A percentile compares a stretch with the other conserved stretches of the same genome.
These are phyloP conservation scores for Plasmodium ovale DNA, from an alignment of 169 alveolate species.

Conservation along the genomic window DNA sequence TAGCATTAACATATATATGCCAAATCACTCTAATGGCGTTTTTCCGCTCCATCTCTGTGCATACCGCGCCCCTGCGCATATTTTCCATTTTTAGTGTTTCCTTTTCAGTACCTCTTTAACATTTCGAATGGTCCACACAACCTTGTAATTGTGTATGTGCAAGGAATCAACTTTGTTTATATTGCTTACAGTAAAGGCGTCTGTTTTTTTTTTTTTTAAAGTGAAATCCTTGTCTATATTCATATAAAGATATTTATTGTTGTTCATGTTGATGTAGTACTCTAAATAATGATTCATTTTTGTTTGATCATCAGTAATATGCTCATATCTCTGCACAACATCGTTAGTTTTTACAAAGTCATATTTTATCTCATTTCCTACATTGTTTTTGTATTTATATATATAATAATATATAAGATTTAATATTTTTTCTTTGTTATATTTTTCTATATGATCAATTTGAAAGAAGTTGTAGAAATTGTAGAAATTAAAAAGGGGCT, in stretches of 20 bases:
- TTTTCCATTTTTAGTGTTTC: background rate
- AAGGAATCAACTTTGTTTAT: conserved; percentile 74
- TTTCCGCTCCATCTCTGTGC: too few relatives aligned
- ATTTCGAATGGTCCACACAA: conserved; percentile 74
- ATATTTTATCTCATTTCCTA: conserved; percentile 32
- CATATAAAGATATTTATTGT: conserved; percentile 68
- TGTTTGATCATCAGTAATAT: conserved; percentile 28
- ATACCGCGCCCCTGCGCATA: too few relatives aligned
- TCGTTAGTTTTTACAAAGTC: conserved; percentile 50
- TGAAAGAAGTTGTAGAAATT: conserved; percentile 72
- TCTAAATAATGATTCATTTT: conserved; percentile 74
- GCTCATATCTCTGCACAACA: conserved; percentile 27
- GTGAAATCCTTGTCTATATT: conserved; percentile 69
- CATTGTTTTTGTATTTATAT: conserved; percentile 66
- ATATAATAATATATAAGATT: conserved; percentile 71
- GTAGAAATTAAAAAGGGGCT: conserved; percentile 72
- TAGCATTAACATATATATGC: too few relatives aligned
- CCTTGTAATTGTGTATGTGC: conserved; percentile 74
- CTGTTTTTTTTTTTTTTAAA: conserved; percentile 65
- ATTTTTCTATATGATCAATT: conserved; percentile 76
- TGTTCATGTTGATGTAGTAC: conserved; percentile 63
- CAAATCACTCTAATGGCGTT: too few relatives aligned
- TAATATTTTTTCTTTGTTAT: conserved; percentile 61
- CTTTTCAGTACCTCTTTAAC: conserved; percentile 68
- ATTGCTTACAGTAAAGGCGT: conserved; percentile 71